phyloP scores from a whole-genome alignment of 2,329 filamentous ascomycete genomes.

The Apiospora rasikravindrae region DNA sequence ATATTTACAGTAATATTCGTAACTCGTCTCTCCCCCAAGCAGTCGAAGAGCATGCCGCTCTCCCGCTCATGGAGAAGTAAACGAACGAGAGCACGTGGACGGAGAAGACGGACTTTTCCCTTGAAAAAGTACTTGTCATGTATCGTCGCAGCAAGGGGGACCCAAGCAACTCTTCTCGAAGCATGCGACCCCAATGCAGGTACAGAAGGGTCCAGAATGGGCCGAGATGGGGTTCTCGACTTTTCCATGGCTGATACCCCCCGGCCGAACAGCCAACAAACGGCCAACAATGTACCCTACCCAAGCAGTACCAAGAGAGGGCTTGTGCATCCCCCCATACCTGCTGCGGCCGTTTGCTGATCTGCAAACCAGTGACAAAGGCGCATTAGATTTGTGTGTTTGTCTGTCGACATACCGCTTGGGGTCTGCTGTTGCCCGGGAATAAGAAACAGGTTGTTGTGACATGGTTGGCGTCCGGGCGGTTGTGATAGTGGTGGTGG shows the following conservation, averaged over 20 bases:
- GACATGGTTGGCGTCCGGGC: neutral
- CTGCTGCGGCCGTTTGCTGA: neutral
- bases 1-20: no score
- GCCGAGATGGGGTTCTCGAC: neutral
- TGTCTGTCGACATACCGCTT: neutral
- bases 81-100: neutral
- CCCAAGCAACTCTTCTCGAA: neutral
- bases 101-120: neutral
- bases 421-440: neutral
- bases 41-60: neutral
- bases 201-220: conserved; percentile 9
- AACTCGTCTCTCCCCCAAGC: neutral
- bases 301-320: neutral
- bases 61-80: neutral
- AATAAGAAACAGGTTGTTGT: neutral
- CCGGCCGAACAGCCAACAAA: neutral
- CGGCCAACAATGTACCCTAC: neutral
- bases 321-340: neutral
- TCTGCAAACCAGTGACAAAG: neutral
- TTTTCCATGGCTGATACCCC: neutral
- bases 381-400: neutral
- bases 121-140: neutral
- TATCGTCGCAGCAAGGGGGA: neutral
- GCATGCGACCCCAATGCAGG: conserved; percentile 7
- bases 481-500: neutral